Evolutionary conservation across 2,329 filamentous ascomycete species (phyloP), one percentile per base, ranked within the genome.

Genomic region (Trichoderma pleuroti): DNA sequence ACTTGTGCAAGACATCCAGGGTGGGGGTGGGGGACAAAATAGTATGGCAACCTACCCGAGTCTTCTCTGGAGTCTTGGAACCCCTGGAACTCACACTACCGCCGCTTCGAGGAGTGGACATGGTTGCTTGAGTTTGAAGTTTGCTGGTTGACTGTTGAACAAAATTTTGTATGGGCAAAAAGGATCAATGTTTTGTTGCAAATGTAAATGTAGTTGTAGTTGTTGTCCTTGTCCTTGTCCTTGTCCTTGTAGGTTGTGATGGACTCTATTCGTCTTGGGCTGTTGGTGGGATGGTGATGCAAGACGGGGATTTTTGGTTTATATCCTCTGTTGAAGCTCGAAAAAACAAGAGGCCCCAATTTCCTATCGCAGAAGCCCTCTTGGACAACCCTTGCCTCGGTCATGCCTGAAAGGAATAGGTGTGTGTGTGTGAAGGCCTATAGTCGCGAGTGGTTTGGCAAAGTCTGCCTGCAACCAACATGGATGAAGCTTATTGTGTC

Each of bases 401-500:
- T 60, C 66, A 60, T 52, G 21, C 56, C 39, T 16, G 9, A 24
- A 60, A 36, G 10, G 36, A 60, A 21, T 16, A 46, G 11, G n/a
- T 32, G 26, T 64, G 26, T 64, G 39, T 12, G 32, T 57, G 24
- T n/a, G n/a, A n/a, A 42, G 24, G 49, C 36, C 64, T 46, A 49
- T 26, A 32, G 56, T 14, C 26, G 39, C 21, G 46, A 28, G 14
- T 10, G 18, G 9, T 26, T 61, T 9, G 11, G 11, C 16, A n/a
- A 68, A 68, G 28, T 68, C 56, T 46, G 56, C 56, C 66, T 68
- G 46, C 36, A 49, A 49, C 28, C n/a, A 61, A 32, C 66, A 68
- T 68, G 66, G 66, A 61, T 61, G 21, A 68, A 61, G 66, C 66
- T 68, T 68, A 68, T 68, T 61, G 66, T 68, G n/a, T 61, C 56